Evolutionary conservation across 2,329 filamentous ascomycete species (phyloP).

Genomic region (Scolecobasidium constrictum): DNA sequence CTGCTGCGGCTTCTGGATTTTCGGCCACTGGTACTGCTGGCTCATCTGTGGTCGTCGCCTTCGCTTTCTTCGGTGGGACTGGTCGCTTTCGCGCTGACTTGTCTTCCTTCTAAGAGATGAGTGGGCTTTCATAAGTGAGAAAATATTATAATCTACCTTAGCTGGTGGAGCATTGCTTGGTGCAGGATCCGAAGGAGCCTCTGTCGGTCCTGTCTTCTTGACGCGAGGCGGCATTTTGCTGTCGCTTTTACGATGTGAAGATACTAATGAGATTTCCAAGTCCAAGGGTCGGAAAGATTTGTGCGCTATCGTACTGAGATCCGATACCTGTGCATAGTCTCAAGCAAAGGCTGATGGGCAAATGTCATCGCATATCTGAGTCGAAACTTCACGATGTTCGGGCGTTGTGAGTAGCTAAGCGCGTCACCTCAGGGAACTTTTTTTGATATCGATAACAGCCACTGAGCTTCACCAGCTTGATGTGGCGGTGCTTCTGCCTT

Average conservation of each 20-base stretch:
- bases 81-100: constrained; percentile 8
- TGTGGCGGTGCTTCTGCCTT: no score
- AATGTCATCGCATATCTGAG: no score
- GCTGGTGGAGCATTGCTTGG: constrained; percentile 14
- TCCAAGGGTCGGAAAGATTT: no score
- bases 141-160: constrained; percentile 15
- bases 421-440: no score
- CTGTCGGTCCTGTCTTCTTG: not conserved
- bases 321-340: no score
- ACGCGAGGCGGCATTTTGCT: constrained; percentile 1
- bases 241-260: not conserved
- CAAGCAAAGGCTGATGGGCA: no score
- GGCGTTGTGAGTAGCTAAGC: no score
- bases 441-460: no score
- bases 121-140: not conserved
- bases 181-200: not conserved
- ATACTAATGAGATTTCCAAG: no score
- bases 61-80: constrained; percentile 4
- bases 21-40: constrained; percentile 6
- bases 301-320: no score
- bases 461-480: no score
- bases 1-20: constrained; percentile 7
- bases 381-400: no score
- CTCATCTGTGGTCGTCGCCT: constrained; percentile 9
- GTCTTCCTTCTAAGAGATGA: not conserved